These are phyloP conservation scores for Fomitiporia mediterranea DNA, from an alignment of 1,284 basidiomycete species.

Conservation along the genomic window DNA sequence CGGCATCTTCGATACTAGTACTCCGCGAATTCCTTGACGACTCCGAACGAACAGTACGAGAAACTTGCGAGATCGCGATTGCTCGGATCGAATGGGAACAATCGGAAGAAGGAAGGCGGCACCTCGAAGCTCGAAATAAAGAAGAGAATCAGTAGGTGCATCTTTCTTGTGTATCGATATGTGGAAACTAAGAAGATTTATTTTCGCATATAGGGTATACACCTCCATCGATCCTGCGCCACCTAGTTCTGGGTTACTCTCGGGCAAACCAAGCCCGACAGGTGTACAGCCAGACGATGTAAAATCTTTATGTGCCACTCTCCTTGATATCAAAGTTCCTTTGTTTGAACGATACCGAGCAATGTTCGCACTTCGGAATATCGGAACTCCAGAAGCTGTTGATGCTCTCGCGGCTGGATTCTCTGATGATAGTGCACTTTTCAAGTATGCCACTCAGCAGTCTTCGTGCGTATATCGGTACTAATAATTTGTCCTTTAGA, in stretches of 20 bases:
- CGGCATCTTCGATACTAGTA: slow-evolving; percentile 60
- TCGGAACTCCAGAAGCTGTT: slow-evolving; percentile 77
- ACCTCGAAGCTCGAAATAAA: slow-evolving; percentile 36
- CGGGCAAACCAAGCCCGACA: slow-evolving; percentile 45
- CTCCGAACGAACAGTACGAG: slow-evolving; percentile 77
- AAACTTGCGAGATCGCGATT: slow-evolving; percentile 97
- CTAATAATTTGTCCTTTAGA: slow-evolving; percentile 36
- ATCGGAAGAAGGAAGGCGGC: slow-evolving; percentile 61
- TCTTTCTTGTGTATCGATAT: neutral
- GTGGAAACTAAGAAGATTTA: neutral
- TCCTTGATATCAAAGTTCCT: slow-evolving; percentile 68
- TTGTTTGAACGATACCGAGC: slow-evolving; percentile 96
- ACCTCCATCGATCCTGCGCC: slow-evolving; percentile 97
- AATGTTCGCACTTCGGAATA: slow-evolving; percentile 96
- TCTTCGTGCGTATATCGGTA: no score
- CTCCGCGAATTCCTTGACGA: slow-evolving; percentile 75
- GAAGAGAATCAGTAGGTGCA: slow-evolving; percentile 33
- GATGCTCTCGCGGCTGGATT: slow-evolving; percentile 91
- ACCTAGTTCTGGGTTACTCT: slow-evolving; percentile 57
- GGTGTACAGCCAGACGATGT: slow-evolving; percentile 47
- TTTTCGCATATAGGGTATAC: slow-evolving; percentile 46
- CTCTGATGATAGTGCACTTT: slow-evolving; percentile 79
- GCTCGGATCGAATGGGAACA: slow-evolving; percentile 94
- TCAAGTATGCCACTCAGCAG: slow-evolving; percentile 63
- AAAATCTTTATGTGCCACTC: slow-evolving; percentile 51